A percentile compares a stretch with the other conserved stretches of the same genome.
Conservation (phyloP, 2,329 filamentous ascomycete species). For the Neopestalotiopsis sp. region DNA sequence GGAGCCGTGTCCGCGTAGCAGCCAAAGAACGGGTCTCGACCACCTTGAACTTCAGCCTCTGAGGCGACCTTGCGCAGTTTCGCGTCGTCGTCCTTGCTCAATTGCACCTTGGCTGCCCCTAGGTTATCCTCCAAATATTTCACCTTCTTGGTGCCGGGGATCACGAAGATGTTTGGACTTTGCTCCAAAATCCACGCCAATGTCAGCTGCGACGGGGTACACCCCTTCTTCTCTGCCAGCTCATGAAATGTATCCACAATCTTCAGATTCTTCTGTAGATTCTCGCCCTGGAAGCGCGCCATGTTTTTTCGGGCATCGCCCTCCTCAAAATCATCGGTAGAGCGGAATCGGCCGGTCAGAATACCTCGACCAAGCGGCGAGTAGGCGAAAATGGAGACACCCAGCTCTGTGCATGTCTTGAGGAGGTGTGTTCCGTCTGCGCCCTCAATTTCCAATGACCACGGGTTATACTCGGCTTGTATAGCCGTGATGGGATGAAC, state of each 20-base stretch:
- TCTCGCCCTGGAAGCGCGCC: constrained; percentile 58
- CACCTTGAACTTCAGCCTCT: background rate
- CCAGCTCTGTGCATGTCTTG: constrained; percentile 61
- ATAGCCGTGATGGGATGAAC: constrained; percentile 56
- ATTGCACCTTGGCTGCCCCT: background rate
- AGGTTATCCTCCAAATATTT: constrained; percentile 55
- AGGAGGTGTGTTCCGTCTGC: constrained; percentile 52
- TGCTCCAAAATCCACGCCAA: constrained; percentile 69
- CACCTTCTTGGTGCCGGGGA: constrained; percentile 55
- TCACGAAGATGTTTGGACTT: constrained; percentile 65
- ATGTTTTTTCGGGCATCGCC: constrained; percentile 52
- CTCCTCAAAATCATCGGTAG: constrained; percentile 51
- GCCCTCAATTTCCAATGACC: constrained; percentile 52
- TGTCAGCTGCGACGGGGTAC: constrained; percentile 62
- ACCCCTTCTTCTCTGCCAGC: constrained; percentile 58
- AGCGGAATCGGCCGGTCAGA: constrained; percentile 55
- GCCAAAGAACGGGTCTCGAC: background rate
- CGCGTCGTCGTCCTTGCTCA: background rate
- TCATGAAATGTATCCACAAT: constrained; percentile 55
- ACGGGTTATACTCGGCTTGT: constrained; percentile 60
- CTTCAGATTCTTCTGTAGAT: constrained; percentile 61
- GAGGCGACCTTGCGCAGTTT: background rate
- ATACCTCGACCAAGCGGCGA: constrained; percentile 65
- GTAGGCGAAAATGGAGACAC: constrained; percentile 62
- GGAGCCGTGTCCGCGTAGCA: background rate